These are phyloP conservation scores for Solanum habrochaites DNA, from an alignment of 257 asterid species.

Conservation along the genomic window DNA sequence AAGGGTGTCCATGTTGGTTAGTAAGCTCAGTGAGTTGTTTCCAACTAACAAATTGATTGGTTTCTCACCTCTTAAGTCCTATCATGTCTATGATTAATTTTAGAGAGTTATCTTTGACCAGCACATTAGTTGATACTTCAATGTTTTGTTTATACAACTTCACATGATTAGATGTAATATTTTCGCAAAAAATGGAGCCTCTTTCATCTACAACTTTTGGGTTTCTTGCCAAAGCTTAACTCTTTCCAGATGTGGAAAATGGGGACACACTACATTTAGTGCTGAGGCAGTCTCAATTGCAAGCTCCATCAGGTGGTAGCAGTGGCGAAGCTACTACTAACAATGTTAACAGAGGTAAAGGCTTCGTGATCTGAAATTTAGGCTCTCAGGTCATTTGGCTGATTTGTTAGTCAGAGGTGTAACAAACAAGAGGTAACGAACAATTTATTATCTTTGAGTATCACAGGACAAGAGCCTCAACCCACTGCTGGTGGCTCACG, in stretches of 20 bases:
- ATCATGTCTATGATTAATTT: not conserved
- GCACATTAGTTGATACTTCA: not conserved
- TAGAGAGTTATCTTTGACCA: not conserved
- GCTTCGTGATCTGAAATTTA: not conserved
- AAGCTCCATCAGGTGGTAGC: constrained; percentile 38
- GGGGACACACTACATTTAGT: constrained; percentile 93
- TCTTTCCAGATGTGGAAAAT: constrained; percentile 57
- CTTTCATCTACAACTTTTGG: not conserved
- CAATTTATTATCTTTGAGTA: not conserved
- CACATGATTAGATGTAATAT: not conserved
- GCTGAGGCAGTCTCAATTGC: constrained; percentile 54
- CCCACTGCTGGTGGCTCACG: constrained; percentile 39
- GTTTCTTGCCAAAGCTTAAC: constrained; percentile 32
- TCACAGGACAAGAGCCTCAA: constrained; percentile 49
- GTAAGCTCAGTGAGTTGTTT: not conserved
- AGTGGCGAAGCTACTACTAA: constrained; percentile 39
- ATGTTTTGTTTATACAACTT: not conserved
- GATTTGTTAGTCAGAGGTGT: not conserved
- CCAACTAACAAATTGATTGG: not conserved
- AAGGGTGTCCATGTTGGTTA: not conserved
- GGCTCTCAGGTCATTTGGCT: not conserved
- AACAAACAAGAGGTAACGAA: not conserved
- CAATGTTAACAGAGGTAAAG: constrained; percentile 44
- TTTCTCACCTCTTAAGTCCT: not conserved
- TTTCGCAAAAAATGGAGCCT: not conserved